Percentiles rank a stretch among this genome's conserved stretches.
Conservation (phyloP, 2,329 filamentous ascomycete species). For the Sporothrix euskadiensis region DNA sequence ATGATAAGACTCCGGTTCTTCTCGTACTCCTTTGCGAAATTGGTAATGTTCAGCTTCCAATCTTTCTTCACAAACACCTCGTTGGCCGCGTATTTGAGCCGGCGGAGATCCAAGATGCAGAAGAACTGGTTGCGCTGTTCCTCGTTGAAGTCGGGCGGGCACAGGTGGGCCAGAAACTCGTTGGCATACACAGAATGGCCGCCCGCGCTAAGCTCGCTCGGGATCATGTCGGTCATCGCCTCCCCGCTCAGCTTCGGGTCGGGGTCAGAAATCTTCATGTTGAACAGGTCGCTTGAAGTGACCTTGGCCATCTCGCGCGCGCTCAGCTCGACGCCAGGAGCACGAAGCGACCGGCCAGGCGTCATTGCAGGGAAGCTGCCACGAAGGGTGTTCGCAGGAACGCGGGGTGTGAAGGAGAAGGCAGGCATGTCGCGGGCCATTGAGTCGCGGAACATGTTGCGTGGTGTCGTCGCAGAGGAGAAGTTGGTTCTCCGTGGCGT, state of each 20-base stretch:
- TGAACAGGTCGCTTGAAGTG: slow-evolving; percentile 54
- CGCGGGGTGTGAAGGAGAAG: slow-evolving; percentile 48
- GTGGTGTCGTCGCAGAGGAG: slow-evolving; percentile 38
- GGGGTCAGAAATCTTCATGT: slow-evolving; percentile 60
- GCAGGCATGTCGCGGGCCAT: slow-evolving; percentile 36
- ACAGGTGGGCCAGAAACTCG: slow-evolving; percentile 59
- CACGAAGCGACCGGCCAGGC: slow-evolving; percentile 48
- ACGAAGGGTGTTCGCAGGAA: slow-evolving; percentile 49
- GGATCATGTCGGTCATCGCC: slow-evolving; percentile 54
- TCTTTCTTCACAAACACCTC: slow-evolving; percentile 62
- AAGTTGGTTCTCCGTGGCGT: slow-evolving; percentile 37
- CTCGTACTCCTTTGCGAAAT: slow-evolving; percentile 65
- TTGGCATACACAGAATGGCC: slow-evolving; percentile 61
- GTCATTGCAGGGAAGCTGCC: slow-evolving; percentile 52
- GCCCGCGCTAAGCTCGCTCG: slow-evolving; percentile 50
- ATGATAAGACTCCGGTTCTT: slow-evolving; percentile 64
- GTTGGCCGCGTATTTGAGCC: slow-evolving; percentile 62
- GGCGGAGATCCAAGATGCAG: slow-evolving; percentile 61
- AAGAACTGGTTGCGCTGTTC: slow-evolving; percentile 63
- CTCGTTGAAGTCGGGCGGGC: slow-evolving; percentile 59
- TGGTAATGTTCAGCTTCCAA: slow-evolving; percentile 63
- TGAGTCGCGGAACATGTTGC: slow-evolving; percentile 41
- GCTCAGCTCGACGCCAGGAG: slow-evolving; percentile 49
- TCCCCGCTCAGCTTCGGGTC: slow-evolving; percentile 59
- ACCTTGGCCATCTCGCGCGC: slow-evolving; percentile 53